Evolutionary conservation across 768 basidiomycete species (phyloP).

Genomic region (Coprinopsis sp.): DNA sequence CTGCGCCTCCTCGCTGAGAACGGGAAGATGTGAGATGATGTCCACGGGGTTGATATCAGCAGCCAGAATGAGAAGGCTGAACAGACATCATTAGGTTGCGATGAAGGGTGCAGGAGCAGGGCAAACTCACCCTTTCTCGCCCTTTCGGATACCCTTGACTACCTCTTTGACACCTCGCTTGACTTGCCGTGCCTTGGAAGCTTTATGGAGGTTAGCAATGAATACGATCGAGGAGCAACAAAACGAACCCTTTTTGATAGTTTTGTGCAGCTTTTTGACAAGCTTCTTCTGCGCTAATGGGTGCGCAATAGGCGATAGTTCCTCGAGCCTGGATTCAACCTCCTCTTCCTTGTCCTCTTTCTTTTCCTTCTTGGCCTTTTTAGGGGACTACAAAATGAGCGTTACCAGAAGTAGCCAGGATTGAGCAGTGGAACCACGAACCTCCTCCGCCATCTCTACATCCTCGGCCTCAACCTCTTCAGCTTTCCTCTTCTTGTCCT

Average conservation of each 20-base stretch:
- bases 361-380: slow-evolving; percentile 51
- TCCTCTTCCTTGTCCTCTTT: slow-evolving; percentile 63
- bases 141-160: slow-evolving; percentile 94
- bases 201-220: slow-evolving; percentile 32
- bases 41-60: slow-evolving; percentile 98
- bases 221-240: neutral
- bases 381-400: slow-evolving; percentile 33
- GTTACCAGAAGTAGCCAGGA: neutral
- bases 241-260: slow-evolving; percentile 79
- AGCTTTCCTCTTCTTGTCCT: slow-evolving; percentile 63
- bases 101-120: slow-evolving; percentile 2
- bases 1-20: slow-evolving; percentile 89
- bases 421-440: slow-evolving; percentile 19
- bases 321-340: slow-evolving; percentile 64
- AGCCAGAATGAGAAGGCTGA: slow-evolving; percentile 84
- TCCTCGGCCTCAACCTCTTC: slow-evolving; percentile 39
- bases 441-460: slow-evolving; percentile 46
- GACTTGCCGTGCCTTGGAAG: slow-evolving; percentile 90
- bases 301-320: slow-evolving; percentile 90
- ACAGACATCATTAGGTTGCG: slow-evolving; percentile 1
- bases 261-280: slow-evolving; percentile 90
- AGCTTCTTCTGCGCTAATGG: slow-evolving; percentile 94
- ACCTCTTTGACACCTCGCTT: slow-evolving; percentile 99
- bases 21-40: slow-evolving; percentile 94
- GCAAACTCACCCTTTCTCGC: slow-evolving; percentile 87